Conservation (phyloP, 768 basidiomycete species). For the Phanerochaete sordida region DNA sequence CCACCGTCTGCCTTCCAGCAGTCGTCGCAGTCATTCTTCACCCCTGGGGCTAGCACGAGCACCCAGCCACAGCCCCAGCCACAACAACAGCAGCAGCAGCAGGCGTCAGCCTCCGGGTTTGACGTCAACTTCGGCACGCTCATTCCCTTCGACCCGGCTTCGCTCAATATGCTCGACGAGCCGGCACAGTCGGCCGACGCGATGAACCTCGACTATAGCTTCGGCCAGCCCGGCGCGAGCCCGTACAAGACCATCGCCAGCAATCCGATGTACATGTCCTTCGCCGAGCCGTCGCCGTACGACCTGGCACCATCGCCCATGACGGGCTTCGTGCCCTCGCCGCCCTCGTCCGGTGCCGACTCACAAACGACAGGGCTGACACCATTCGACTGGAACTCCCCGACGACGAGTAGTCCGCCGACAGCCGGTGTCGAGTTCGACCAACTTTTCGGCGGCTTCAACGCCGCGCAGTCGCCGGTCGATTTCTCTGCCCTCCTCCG, state of each 20-base stretch:
- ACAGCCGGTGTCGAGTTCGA: conserved; percentile 35
- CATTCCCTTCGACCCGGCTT: conserved; percentile 66
- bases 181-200: conserved; percentile 53
- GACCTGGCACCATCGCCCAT: conserved; percentile 19
- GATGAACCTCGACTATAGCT: conserved; percentile 58
- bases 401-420: conserved; percentile 3
- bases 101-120: conserved; percentile 13
- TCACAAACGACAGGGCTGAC: conserved; percentile 9
- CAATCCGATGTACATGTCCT: conserved; percentile 86
- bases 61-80: conserved; percentile 6
- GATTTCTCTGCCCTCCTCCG: conserved; percentile 35
- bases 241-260: conserved; percentile 78
- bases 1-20: conserved; percentile 14
- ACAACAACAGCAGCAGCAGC: conserved; percentile 9
- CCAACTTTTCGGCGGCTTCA: conserved; percentile 41
- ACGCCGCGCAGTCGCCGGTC: conserved; percentile 27
- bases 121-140: conserved; percentile 61
- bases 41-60: conserved; percentile 24
- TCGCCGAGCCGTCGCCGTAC: conserved; percentile 40
- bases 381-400: conserved; percentile 17
- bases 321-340: conserved; percentile 11
- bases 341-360: conserved; percentile 9
- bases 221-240: conserved; percentile 40
- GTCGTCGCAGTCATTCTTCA: conserved; percentile 17
- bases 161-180: conserved; percentile 65